Base-by-base conservation (phyloP, 2,329 filamentous ascomycete species). In the Colletotrichum orchidophilum region DNA sequence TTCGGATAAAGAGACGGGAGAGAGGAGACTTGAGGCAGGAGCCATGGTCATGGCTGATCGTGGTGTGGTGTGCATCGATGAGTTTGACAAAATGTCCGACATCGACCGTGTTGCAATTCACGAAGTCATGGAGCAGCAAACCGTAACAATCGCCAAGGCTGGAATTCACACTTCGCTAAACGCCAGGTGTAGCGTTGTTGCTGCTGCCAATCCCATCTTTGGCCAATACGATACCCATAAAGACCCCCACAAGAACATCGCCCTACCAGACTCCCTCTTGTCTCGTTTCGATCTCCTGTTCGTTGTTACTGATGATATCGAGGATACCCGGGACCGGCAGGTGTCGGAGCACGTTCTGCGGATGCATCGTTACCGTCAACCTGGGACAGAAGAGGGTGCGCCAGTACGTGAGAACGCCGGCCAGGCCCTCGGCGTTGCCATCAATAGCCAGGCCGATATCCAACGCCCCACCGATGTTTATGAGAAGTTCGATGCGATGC, bases 51-150 rank as follows among this genome's bases (percentile, higher is more conserved):
- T 99, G 78, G 96, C 92, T 74, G 96, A 99, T 81, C 93, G 96
- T 73, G 96, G 96, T 76, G 96, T 99, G 12, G 96, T 99, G 39
- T 99, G 96, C 85, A 99, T 99, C 75, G 96, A 99, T 80, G 96
- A 99, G 79, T 99, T 99, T 76, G 96, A 99, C 85, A 99, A 99
- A 83, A 99, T 99, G 96, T 98, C 95, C 68, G 96, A 99, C 79
- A 92, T 98, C 69, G 96, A 99, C 82, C 91, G 96, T 80, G 96
- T 99, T 4, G 96, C 96, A 57, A 99, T 99, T 76, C 96, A 99
- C 89, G 96, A 99, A 93, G 96, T 99, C 75, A 99, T 99, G 96
- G 96, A 99, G 83, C 96, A 99, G 84, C 96, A 99, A 83, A 99
- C 96, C 0, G 96, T 99, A 72, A 99, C 96, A 15, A 99, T 99